Conservation (phyloP, 2,329 filamentous ascomycete species). For the Periconia digitata region DNA sequence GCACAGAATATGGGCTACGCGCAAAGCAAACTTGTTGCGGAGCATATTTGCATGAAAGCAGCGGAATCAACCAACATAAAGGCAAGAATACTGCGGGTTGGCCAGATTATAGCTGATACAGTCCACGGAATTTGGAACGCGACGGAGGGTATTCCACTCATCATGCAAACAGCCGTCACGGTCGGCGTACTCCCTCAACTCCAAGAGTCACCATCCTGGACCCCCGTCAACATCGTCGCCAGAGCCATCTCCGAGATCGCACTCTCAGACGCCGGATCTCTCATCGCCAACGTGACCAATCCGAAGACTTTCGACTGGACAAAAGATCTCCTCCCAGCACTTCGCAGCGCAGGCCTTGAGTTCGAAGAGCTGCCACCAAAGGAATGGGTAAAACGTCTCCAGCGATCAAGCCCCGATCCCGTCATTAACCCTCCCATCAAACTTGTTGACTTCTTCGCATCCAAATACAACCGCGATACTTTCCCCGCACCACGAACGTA, state of each 20-base stretch:
- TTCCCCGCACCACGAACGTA: conserved; percentile 18
- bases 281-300: conserved; percentile 50
- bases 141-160: conserved; percentile 54
- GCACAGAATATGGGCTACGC: conserved; percentile 55
- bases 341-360: conserved; percentile 46
- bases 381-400: conserved; percentile 29
- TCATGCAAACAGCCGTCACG: conserved; percentile 51
- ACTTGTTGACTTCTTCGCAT: conserved; percentile 31
- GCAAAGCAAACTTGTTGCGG: conserved; percentile 53
- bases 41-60: conserved; percentile 45
- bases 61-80: conserved; percentile 10
- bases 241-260: conserved; percentile 33
- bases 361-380: conserved; percentile 25
- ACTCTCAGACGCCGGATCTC: conserved; percentile 1
- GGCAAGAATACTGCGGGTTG: conserved; percentile 44
- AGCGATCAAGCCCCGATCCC: conserved; percentile 22
- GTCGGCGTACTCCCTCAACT: conserved; percentile 51
- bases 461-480: conserved; percentile 22
- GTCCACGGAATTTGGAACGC: conserved; percentile 52
- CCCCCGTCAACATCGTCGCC: conserved; percentile 49
- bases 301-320: conserved; percentile 56
- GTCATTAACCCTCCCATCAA: conserved; percentile 31
- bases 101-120: conserved; percentile 54
- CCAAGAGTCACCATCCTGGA: conserved; percentile 46
- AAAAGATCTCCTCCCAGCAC: conserved; percentile 54